Evolutionary conservation across 1,284 basidiomycete species (phyloP), one percentile per base, ranked within the genome.

Genomic region (Exsudoporus floridanus): DNA sequence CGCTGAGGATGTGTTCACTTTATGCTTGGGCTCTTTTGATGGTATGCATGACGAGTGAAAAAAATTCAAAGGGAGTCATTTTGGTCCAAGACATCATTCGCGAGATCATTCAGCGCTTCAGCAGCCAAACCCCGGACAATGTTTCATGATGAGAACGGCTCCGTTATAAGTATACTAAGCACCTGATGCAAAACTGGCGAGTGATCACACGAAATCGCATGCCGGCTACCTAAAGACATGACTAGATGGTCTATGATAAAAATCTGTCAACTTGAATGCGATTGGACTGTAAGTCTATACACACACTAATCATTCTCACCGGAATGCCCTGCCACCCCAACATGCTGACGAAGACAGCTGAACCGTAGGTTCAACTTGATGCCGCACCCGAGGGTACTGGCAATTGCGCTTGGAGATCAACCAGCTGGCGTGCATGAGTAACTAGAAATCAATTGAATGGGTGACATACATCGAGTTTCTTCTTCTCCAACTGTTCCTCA

Each of bases 401-500:
- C 21, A 86, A 64, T 41, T 80, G 73, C 7, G 80, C 71, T 69
- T 88, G 86, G 43, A 86, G 75, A 56, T 84, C 81, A 33, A 84
- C 79, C 53, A 88, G 74, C 86, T 89, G 55, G 27, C n/a, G 44
- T 34, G 40, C 25, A 40, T 66, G 39, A 56, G 47, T 28, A 58
- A 51, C 52, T 54, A 53, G 51, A 48, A 21, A 52, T 41, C 14
- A 13, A 21, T 30, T 42, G 40, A 45, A 33, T 43, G 13, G 43
- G 46, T 35, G 37, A 54, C 47, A 37, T 52, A 90, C 93, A 80
- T 95, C 90, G 34, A 74, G 67, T 72, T 89, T 92, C 74, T 88
- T 92, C 67, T 83, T 85, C 56, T 92, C 88, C 44, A 85, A 78
- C 60, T 85, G 88, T 27, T 77, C 76, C 55, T 87, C 82, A 23